phyloP scores from a whole-genome alignment of 495 filamentous ascomycete species.

The Durotheca rogersii region DNA sequence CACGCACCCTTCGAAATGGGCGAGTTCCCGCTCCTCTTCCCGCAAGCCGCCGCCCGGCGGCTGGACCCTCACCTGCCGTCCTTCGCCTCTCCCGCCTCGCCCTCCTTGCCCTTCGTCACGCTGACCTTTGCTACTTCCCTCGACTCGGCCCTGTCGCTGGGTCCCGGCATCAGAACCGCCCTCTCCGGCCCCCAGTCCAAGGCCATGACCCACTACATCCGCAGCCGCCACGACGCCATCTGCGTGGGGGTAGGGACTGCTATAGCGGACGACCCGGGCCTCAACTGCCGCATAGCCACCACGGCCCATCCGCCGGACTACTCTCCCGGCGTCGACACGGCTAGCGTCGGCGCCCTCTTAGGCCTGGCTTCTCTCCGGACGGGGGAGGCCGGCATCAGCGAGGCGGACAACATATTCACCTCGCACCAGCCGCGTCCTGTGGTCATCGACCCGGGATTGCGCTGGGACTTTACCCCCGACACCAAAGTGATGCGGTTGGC shows the following conservation, averaged over 20 bases:
- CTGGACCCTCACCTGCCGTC: constrained; percentile 35
- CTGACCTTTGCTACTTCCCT: constrained; percentile 90
- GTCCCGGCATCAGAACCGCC: constrained; percentile 71
- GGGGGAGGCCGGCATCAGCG: constrained; percentile 1
- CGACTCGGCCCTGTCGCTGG: constrained; percentile 73
- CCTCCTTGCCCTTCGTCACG: constrained; percentile 51
- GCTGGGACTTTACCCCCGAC: constrained; percentile 63
- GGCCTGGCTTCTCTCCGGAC: constrained; percentile 25
- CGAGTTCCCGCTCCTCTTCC: constrained; percentile 27
- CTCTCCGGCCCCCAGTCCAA: constrained; percentile 82
- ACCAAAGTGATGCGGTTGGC: constrained; percentile 66
- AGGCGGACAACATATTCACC: constrained; percentile 1
- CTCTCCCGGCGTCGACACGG: constrained; percentile 6
- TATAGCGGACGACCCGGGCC: constrained; percentile 75
- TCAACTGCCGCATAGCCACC: constrained; percentile 70
- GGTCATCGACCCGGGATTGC: constrained; percentile 69
- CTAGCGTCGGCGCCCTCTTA: constrained; percentile 43
- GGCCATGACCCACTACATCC: constrained; percentile 87
- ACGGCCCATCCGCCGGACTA: constrained; percentile 1
- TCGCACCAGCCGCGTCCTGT: constrained; percentile 71
- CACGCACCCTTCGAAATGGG: constrained; percentile 24
- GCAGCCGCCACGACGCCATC: constrained; percentile 79
- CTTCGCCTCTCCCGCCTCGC: constrained; percentile 5
- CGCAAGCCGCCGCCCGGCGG: constrained; percentile 18
- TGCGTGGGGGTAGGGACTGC: constrained; percentile 82